phyloP scores from a whole-genome alignment of 768 basidiomycete genomes.

The Podaxis mareebaensis region DNA sequence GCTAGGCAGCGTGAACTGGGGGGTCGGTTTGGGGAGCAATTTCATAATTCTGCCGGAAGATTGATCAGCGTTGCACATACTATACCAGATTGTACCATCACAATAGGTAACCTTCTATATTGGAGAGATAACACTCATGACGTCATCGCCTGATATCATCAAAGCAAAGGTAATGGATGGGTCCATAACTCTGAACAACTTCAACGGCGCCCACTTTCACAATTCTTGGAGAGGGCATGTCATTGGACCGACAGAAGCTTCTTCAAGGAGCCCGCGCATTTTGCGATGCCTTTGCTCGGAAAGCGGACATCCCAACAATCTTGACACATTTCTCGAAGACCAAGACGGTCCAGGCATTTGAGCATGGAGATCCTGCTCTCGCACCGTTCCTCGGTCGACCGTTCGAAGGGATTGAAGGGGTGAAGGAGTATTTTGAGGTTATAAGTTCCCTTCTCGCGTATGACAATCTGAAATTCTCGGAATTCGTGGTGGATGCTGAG shows the following conservation, averaged over 20 bases:
- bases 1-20: no score
- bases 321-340: slow-evolving; percentile 52
- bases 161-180: not conserved
- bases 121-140: not conserved
- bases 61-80: no score
- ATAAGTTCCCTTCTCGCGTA: slow-evolving; percentile 48
- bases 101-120: no score
- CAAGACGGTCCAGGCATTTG: slow-evolving; percentile 43
- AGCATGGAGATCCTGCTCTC: slow-evolving; percentile 53
- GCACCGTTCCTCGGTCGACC: slow-evolving; percentile 61
- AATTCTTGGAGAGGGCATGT: slow-evolving; percentile 17
- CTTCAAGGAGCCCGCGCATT: slow-evolving; percentile 45
- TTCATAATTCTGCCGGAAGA: not conserved
- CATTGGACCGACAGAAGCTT: slow-evolving; percentile 34
- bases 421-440: slow-evolving; percentile 50
- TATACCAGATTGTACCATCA: not conserved
- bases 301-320: slow-evolving; percentile 41
- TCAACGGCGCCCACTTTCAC: not conserved
- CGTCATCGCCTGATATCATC: not conserved
- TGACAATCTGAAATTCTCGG: slow-evolving; percentile 52
- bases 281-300: slow-evolving; percentile 52
- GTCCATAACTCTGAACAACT: not conserved
- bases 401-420: slow-evolving; percentile 45
- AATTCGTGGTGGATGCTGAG: slow-evolving; percentile 54
- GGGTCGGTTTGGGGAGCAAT: no score